phyloP scores from a whole-genome alignment of 352 stramenopile species.

The Pythium sp. region DNA sequence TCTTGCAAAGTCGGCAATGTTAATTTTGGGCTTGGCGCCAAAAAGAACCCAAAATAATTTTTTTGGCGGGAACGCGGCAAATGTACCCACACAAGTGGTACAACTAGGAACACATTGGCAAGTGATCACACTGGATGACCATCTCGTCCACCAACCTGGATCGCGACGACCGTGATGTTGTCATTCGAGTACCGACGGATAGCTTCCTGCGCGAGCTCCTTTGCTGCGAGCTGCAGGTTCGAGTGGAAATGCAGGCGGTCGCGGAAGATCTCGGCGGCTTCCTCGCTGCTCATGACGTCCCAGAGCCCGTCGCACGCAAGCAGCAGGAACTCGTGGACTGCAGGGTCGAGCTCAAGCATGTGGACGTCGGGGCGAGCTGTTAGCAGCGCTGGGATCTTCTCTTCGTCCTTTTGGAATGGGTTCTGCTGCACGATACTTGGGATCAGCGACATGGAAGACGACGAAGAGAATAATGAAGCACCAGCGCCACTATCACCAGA shows the following conservation, averaged over 20 bases:
- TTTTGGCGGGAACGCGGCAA: neutral
- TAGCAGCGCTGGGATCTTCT: slow-evolving; percentile 51
- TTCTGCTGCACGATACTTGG: slow-evolving; percentile 24
- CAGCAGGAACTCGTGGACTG: slow-evolving; percentile 59
- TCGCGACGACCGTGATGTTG: slow-evolving; percentile 72
- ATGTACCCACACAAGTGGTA: neutral
- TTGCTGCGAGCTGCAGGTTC: slow-evolving; percentile 54
- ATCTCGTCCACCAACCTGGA: slow-evolving; percentile 20
- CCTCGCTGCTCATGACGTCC: slow-evolving; percentile 75
- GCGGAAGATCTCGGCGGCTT: slow-evolving; percentile 52
- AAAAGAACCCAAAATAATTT: neutral
- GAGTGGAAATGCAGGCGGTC: slow-evolving; percentile 48
- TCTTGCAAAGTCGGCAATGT: neutral
- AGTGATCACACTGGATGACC: slow-evolving; percentile 9
- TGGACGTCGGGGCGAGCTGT: slow-evolving; percentile 53
- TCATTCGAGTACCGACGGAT: slow-evolving; percentile 76
- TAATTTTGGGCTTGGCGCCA: slow-evolving; percentile 10
- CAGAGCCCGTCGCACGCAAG: slow-evolving; percentile 83
- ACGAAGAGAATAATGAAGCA: slow-evolving; percentile 7
- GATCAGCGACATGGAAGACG: slow-evolving; percentile 6
- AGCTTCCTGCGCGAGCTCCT: slow-evolving; percentile 71
- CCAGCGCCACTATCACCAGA: neutral
- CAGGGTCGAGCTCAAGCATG: slow-evolving; percentile 31
- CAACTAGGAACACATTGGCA: neutral
- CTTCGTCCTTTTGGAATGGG: slow-evolving; percentile 44